Evolutionary conservation across 2,329 filamentous ascomycete species (phyloP), one percentile per base, ranked within the genome.

Genomic region (Pseudogymnoascus sp.): DNA sequence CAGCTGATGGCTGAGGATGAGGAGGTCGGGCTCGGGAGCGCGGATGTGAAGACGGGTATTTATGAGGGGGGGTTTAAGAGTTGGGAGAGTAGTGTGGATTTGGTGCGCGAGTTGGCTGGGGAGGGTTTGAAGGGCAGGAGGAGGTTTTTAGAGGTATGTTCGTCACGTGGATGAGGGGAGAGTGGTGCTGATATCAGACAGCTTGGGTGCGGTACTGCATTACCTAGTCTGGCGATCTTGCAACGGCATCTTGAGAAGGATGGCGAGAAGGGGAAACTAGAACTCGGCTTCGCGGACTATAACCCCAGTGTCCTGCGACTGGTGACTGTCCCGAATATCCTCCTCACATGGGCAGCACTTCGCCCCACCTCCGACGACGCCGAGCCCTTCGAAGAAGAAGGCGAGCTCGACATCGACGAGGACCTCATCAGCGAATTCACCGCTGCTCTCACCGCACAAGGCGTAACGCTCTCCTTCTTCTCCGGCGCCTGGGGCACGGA

Each of bases 41-140:
- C 89, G 67, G 90, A 95, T 74, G 87, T 95, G 67, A 89, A 86
- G 74, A 89, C 89, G 63, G 90, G 90, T 61, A 84, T 93, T 65
- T 95, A 95, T 75, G 90, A 95, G 76, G 90, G 90, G 63, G 90
- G 90, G 23, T 92, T 93, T 78, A 95, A 95, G 78, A 93, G 89
- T 70, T 95, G 90, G 90, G 90, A 95, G 77, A 93, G 90, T 76
- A 91, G 88, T 65, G 80, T 92, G 61, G 90, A 95, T 73, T 79
- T 95, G 16, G 89, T 90, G 60, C 89, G 86, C 71, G 84, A 89
- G n/a, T 74, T 88, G 31, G 79, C 80, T 4, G 14, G 14, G 37
- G 38, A 38, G 60, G 63, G 16, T 21, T 65, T 23, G 21, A 66
- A 21, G 59, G 36, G n/a, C 28, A 44, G 59, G n/a, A 63, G 66